Base-by-base conservation (phyloP, 1,139 yeast genomes). In the Debaryomyces nepalensis region DNA sequence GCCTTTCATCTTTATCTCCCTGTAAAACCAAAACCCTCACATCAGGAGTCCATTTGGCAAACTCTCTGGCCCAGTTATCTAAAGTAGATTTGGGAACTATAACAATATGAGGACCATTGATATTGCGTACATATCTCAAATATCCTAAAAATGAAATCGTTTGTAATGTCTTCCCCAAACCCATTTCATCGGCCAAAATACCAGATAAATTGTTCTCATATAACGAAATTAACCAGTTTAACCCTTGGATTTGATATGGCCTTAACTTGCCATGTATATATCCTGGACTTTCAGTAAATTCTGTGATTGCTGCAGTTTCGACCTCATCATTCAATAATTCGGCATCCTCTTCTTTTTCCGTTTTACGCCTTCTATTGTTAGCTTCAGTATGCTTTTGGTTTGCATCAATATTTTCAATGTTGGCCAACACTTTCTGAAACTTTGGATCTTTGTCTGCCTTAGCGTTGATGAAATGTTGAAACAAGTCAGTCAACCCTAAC, bases 101-200 rank as follows among this genome's bases (percentile, higher is more conserved):
- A 20, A 86, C 81, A 49, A 86, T 68, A 59, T 82, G 88, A 1
- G 93, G 95, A 0, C 95, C 95, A 44, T 73, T 77, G 26, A 82
- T 72, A 10, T 75, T 66, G 52, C 75, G 79, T 41, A 79, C 64
- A 55, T 80, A 84, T 48, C 93, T 71, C 39, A 86, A 66, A 54
- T 82, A 85, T 1, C 93, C 93, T 41, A 86, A 66, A 52, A 86
- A 86, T 4, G 98, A 82, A 46, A 93, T 89, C 0, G 97, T 89
- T 63, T 93, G 99, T 46, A 93, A 73, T 1, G 99, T 93, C 61
- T 93, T 93, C 46, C 99, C 99, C 45, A 93, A 75, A 1, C 99
- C 99, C 99, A 93, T 93, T 64, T 93, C 99, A 66, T 93, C 99
- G 7, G 99, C 99, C 45, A 93, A 74, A 38, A 93, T 91, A 37